These are phyloP conservation scores for Olyra latifolia DNA, from an alignment of 176 grass and related monocot species.

Conservation along the genomic window DNA sequence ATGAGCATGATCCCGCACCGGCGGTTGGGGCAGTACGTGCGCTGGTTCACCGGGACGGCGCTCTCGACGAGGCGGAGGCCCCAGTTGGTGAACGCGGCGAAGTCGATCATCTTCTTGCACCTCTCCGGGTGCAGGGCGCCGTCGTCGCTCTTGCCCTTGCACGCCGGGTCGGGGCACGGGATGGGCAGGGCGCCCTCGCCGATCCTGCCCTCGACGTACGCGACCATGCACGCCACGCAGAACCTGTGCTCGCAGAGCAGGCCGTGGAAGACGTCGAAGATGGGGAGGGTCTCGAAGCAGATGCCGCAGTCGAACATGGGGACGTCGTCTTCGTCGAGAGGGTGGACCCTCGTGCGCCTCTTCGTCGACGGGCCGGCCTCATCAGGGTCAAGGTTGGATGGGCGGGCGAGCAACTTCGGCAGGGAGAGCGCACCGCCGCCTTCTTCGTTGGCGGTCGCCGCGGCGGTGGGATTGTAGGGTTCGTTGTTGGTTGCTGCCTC, in stretches of 20 bases:
- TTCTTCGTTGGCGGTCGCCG: neutral
- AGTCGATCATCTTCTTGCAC: slow-evolving; percentile 49
- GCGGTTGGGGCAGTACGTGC: slow-evolving; percentile 42
- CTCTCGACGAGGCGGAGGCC: slow-evolving; percentile 35
- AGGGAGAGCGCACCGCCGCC: neutral
- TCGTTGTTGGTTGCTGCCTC: neutral
- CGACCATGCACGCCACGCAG: slow-evolving; percentile 45
- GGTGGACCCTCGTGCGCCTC: neutral
- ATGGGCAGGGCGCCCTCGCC: slow-evolving; percentile 15
- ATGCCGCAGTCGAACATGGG: slow-evolving; percentile 46
- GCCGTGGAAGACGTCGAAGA: slow-evolving; percentile 36
- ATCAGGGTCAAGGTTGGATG: neutral
- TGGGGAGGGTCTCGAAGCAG: slow-evolving; percentile 34
- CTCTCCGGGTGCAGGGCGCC: slow-evolving; percentile 26
- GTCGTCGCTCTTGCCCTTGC: neutral
- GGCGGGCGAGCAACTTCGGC: neutral
- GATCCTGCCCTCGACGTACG: slow-evolving; percentile 39
- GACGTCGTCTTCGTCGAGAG: slow-evolving; percentile 18
- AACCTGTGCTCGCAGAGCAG: slow-evolving; percentile 41
- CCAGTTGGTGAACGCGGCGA: slow-evolving; percentile 38
- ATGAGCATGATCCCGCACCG: slow-evolving; percentile 32
- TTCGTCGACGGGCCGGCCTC: slow-evolving; percentile 18
- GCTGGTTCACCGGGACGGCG: slow-evolving; percentile 1
- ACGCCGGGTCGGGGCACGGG: slow-evolving; percentile 39
- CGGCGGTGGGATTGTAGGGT: neutral